Percentiles rank a stretch among this genome's conserved stretches.
Evolutionary conservation across 768 basidiomycete genomes (phyloP).

Genomic region (Serendipita sp.): DNA sequence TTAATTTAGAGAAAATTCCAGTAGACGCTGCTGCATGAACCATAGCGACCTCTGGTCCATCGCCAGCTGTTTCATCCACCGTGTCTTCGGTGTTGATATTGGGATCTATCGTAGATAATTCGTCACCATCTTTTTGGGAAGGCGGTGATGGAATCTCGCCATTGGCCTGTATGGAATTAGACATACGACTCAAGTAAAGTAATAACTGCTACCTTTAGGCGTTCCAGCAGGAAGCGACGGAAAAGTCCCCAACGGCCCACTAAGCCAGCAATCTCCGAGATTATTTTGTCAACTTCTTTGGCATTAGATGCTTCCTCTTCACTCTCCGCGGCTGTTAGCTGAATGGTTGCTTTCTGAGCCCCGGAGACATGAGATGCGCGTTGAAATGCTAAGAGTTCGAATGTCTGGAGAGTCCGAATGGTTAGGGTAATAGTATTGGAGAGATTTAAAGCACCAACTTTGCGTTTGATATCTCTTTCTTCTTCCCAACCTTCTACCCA

Average conservation of each 20-base stretch:
- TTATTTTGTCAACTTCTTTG: constrained; percentile 75
- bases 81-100: constrained; percentile 9
- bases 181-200: not conserved
- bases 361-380: constrained; percentile 3
- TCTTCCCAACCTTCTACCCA: constrained; percentile 82
- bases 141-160: not conserved
- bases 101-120: not conserved
- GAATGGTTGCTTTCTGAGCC: not conserved
- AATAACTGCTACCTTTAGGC: constrained; percentile 35
- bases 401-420: constrained; percentile 3
- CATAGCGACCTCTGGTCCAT: constrained; percentile 1
- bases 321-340: not conserved
- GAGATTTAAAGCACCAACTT: constrained; percentile 28
- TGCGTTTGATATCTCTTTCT: constrained; percentile 67
- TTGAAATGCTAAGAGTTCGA: constrained; percentile 2
- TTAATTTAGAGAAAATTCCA: constrained; percentile 44
- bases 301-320: constrained; percentile 51
- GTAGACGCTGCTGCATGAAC: constrained; percentile 20
- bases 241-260: constrained; percentile 85
- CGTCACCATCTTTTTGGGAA: not conserved
- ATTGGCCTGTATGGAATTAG: not conserved
- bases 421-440: not conserved
- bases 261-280: constrained; percentile 84
- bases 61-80: not conserved
- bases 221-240: constrained; percentile 66